Base-by-base conservation (phyloP, 1,139 yeast species). In the Taphrina deformans region DNA sequence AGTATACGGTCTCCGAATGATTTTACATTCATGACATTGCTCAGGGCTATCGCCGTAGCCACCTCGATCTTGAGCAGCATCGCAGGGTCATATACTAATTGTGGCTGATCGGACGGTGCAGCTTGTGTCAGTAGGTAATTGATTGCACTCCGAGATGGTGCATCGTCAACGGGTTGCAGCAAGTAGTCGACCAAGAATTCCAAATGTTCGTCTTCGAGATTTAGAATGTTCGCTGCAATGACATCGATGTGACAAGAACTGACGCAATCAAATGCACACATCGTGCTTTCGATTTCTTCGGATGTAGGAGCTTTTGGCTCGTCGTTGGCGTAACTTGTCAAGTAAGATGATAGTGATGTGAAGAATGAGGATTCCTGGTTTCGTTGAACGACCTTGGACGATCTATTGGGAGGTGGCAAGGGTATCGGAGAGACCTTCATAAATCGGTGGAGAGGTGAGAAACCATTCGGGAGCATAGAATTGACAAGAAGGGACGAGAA, bases 291-390 rank as follows among this genome's bases (percentile, higher is more conserved):
- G 59, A 95, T 86, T 72, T 92, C 98, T 71, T 88, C 96, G 66
- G 88, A 96, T 0, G 95, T 83, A 2, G 99, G 99, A 74, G 92
- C 97, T 6, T 89, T 87, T 1, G 89, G 86, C 46, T 89, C 96
- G 71, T 91, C 97, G 16, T 65, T 69, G 0, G 88, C 80, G 67
- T 87, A 85, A 16, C 97, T 95, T 70, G 95, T 89, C 75, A 95
- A 82, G 72, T 91, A 92, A 0, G 97, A 90, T 0, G 97, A 91
- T 71, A 95, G 86, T 0, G 98, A 88, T 0, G 96, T 89, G 67
- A 95, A 83, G 26, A 95, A 74, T 1, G 98, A 90, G 9, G 82
- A 80, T 45, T 86, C 71, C 85, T 88, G 61, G 18, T 55, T 62
- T n/a, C 67, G 66, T 46, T 68, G 69, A 29, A 61, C 66, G 29